Percentiles rank a stretch among this genome's conserved stretches.
These are phyloP conservation scores for Ajuga reptans DNA, from an alignment of 305 asterid genomes.

Conservation along the genomic window DNA sequence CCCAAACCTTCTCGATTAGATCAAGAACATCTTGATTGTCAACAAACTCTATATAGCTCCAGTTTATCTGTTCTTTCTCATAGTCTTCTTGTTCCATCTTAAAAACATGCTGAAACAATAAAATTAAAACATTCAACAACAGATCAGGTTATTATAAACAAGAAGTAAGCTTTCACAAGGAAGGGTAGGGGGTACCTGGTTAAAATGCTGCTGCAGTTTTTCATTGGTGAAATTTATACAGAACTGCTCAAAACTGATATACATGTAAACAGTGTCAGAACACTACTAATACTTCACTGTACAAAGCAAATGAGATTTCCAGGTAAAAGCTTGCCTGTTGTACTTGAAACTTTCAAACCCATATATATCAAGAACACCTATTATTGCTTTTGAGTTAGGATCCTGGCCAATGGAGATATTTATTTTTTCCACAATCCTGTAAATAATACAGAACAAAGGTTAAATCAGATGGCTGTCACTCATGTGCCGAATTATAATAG, in stretches of 20 bases:
- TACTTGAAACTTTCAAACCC: constrained; percentile 96
- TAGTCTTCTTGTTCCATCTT: constrained; percentile 99
- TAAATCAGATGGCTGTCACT: constrained; percentile 21
- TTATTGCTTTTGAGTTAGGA: constrained; percentile 92
- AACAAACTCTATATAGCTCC: constrained; percentile 99
- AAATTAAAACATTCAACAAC: constrained; percentile 25
- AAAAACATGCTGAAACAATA: constrained; percentile 79
- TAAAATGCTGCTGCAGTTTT: constrained; percentile 98
- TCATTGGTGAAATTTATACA: constrained; percentile 98
- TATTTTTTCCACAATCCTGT: constrained; percentile 97
- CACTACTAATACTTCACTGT: background rate
- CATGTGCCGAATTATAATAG: constrained; percentile 2
- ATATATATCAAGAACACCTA: constrained; percentile 97
- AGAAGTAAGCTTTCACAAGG: constrained; percentile 16
- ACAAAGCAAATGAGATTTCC: constrained; percentile 17
- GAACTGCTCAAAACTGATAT: constrained; percentile 92
- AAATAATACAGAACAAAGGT: constrained; percentile 21
- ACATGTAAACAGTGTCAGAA: constrained; percentile 29
- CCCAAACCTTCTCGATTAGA: constrained; percentile 85
- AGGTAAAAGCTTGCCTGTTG: constrained; percentile 58
- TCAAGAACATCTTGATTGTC: constrained; percentile 99
- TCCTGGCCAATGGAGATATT: constrained; percentile 96
- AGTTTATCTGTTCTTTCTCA: constrained; percentile 85
- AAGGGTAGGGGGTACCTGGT: constrained; percentile 60
- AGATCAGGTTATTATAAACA: constrained; percentile 12